phyloP scores from a whole-genome alignment of 208 protist genomes.

The Leishmania major region DNA sequence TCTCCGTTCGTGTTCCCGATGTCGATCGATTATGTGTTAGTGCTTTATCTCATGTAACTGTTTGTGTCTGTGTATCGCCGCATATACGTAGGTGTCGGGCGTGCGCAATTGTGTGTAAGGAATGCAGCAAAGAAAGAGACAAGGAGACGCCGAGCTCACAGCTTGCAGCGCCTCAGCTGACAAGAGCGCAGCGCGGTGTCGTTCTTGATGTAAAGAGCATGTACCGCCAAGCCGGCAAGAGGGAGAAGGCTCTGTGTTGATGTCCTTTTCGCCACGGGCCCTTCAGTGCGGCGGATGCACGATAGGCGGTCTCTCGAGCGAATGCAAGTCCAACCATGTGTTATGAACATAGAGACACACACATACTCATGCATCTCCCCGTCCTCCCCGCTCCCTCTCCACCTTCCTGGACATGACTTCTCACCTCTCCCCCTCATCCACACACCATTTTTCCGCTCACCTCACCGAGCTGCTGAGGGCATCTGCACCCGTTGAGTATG shows the following conservation, averaged over 20 bases:
- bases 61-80: background rate
- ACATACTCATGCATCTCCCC: background rate
- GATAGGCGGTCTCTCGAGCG: background rate
- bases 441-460: background rate
- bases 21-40: background rate
- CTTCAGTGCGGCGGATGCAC: background rate
- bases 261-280: background rate
- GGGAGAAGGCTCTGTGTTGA: background rate
- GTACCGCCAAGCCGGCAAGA: background rate
- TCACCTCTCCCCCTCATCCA: background rate
- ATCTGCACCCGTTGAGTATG: background rate
- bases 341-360: background rate
- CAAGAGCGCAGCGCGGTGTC: background rate
- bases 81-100: background rate
- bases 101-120: background rate
- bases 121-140: background rate
- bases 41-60: background rate
- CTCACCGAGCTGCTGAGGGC: background rate
- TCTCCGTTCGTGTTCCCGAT: background rate
- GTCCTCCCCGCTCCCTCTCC: background rate
- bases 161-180: background rate
- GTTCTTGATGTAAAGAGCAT: background rate
- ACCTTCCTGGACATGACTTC: background rate
- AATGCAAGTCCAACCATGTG: background rate
- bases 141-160: background rate